phyloP scores from a whole-genome alignment of 495 filamentous ascomycete species.

The Hypoxylon fragiforme region DNA sequence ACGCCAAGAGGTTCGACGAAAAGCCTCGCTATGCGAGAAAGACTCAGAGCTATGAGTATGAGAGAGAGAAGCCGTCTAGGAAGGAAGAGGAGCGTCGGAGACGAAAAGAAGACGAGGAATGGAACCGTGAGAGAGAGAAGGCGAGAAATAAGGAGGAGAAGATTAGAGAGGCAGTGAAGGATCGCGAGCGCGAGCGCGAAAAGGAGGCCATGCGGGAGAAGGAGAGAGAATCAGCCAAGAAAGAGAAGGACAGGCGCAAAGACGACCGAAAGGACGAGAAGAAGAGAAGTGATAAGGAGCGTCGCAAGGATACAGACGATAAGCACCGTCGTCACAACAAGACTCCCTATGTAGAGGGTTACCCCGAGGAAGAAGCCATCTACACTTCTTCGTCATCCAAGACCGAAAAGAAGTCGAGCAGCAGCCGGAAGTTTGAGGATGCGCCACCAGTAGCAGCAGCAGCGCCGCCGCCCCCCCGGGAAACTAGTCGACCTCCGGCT shows the following conservation, averaged over 20 bases:
- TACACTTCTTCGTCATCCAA: conserved; percentile 33
- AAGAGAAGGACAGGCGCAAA: conserved; percentile 32
- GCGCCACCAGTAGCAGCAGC: too few species aligned
- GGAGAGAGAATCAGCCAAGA: conserved; percentile 25
- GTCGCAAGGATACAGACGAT: conserved; percentile 42
- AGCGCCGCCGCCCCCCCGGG: conserved; percentile 17
- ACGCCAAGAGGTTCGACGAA: conserved; percentile 39
- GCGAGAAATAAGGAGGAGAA: conserved; percentile 26
- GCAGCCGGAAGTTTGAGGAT: conserved; percentile 42
- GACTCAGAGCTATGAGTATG: conserved; percentile 47
- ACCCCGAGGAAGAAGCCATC: conserved; percentile 36
- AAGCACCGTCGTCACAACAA: conserved; percentile 42
- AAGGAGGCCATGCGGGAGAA: conserved; percentile 34
- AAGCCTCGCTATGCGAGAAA: conserved; percentile 42
- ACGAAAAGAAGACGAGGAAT: conserved; percentile 44
- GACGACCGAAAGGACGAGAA: conserved; percentile 37
- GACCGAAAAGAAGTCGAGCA: conserved; percentile 46
- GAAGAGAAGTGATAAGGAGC: conserved; percentile 40
- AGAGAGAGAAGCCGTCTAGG: conserved; percentile 43
- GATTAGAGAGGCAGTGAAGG: conserved; percentile 22
- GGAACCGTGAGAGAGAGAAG: conserved; percentile 34
- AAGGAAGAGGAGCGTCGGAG: conserved; percentile 44
- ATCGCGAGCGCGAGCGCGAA: conserved; percentile 28
- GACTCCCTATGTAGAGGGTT: conserved; percentile 40
- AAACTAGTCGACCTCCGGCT: conserved; percentile 15